These are phyloP conservation scores for Halophytophthora polymorphica DNA, from an alignment of 352 stramenopile genomes.

Conservation along the genomic window DNA sequence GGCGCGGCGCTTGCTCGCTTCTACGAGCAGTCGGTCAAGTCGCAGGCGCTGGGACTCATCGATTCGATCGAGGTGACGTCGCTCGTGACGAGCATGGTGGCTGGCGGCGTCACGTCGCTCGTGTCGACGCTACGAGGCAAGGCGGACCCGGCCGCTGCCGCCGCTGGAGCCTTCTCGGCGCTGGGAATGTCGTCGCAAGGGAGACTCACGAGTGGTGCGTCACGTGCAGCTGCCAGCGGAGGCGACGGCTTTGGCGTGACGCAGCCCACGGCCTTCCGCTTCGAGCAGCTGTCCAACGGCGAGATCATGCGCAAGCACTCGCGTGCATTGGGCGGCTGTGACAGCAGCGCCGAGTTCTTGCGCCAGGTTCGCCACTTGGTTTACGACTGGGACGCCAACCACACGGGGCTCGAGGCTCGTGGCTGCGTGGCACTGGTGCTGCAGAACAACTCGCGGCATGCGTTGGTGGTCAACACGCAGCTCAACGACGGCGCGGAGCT, in stretches of 20 bases:
- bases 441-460: conserved; percentile 78
- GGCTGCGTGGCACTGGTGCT: conserved; percentile 72
- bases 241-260: conserved; percentile 8
- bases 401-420: conserved; percentile 73
- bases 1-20: conserved; percentile 61
- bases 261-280: conserved; percentile 32
- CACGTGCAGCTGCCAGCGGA: conserved; percentile 9
- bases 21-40: conserved; percentile 82
- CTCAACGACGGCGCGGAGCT: conserved; percentile 79
- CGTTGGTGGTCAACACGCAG: conserved; percentile 60
- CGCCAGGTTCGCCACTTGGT: conserved; percentile 71
- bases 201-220: conserved; percentile 23
- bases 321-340: conserved; percentile 37
- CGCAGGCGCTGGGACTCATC: conserved; percentile 74
- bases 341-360: conserved; percentile 52
- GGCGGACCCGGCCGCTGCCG: conserved; percentile 50
- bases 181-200: conserved; percentile 19
- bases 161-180: conserved; percentile 10
- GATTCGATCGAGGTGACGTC: conserved; percentile 86
- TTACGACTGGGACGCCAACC: conserved; percentile 85
- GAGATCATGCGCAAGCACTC: conserved; percentile 79
- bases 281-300: conserved; percentile 71
- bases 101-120: conserved; percentile 69
- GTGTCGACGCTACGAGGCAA: conserved; percentile 82
- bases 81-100: conserved; percentile 79